Base-by-base conservation (phyloP, 805 yeast genomes). In the Pichia scutulata region DNA sequence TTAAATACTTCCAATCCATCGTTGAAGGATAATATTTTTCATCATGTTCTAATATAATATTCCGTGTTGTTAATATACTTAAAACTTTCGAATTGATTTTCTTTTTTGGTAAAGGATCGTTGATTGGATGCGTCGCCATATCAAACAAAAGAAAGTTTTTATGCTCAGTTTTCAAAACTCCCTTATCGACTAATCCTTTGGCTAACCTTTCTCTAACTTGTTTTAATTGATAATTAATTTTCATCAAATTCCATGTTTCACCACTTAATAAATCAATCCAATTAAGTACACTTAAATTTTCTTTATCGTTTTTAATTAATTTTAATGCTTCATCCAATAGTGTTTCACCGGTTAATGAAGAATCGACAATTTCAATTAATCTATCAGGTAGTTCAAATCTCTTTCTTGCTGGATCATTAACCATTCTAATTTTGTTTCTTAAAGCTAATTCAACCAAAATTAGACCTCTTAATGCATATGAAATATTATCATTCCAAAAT, bases 81-180 rank as follows among this genome's bases (percentile, higher is more conserved):
- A 89, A 71, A 25, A 89, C 80, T 60, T 97, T 78, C 52, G 81
- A 75, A 50, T 82, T 81, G 50, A 93, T 77, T 49, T 82, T 81
- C 57, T 88, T 95, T 69, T 93, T 93, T 46, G 95, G 82, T 56
- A 81, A 72, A 42, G 84, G 77, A 67, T 93, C 99, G 30, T 90
- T 84, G 14, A 93, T 80, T 8, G 99, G 99, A 68, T 95, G 99
- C 9, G 99, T 93, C 28, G 99, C 96, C 97, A 93, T 93, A 68
- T 93, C 99, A 60, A 93, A 93, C 48, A 93, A 72, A 61, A 93
- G 81, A 65, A 93, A 93, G 70, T 89, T 93, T 66, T 90, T 89
- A 67, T 95, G 81, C 69, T 93, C 99, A 8, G 99, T 93, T 71
- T 97, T 83, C 62, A 95, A 76, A 43, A 93, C 84, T 22, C 99